phyloP scores from a whole-genome alignment of 768 basidiomycete species.

The Termitomyces bulborhizus region DNA sequence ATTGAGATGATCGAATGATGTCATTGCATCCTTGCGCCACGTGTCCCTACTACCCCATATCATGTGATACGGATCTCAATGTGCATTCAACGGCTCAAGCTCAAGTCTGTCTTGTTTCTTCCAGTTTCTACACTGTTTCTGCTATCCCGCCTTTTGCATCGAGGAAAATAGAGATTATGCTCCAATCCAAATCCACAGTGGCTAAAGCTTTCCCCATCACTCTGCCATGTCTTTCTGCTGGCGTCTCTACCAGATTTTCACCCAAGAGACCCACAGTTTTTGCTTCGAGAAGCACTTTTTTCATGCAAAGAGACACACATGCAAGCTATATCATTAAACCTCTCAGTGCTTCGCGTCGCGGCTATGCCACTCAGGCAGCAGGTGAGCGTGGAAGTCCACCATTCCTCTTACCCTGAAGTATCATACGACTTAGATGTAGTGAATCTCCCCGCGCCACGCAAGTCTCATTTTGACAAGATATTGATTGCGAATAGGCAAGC shows the following conservation, averaged over 20 bases:
- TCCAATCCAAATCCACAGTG: not conserved
- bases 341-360: not conserved
- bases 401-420: not conserved
- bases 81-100: no score
- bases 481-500: conserved; percentile 24
- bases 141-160: not conserved
- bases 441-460: conserved; percentile 26
- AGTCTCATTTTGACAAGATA: conserved; percentile 19
- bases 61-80: conserved; percentile 6
- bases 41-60: not conserved
- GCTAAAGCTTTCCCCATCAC: not conserved
- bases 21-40: not conserved
- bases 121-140: not conserved
- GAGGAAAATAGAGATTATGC: not conserved
- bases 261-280: not conserved
- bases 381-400: not conserved
- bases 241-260: not conserved
- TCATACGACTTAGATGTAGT: not conserved
- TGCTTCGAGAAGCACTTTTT: not conserved
- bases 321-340: not conserved
- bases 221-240: conserved; percentile 1
- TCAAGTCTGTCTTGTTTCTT: not conserved
- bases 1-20: not conserved
- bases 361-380: not conserved
- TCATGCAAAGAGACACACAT: not conserved